Conservation (phyloP, 192 early-diverging fungal species). For the Thamnidium elegans region DNA sequence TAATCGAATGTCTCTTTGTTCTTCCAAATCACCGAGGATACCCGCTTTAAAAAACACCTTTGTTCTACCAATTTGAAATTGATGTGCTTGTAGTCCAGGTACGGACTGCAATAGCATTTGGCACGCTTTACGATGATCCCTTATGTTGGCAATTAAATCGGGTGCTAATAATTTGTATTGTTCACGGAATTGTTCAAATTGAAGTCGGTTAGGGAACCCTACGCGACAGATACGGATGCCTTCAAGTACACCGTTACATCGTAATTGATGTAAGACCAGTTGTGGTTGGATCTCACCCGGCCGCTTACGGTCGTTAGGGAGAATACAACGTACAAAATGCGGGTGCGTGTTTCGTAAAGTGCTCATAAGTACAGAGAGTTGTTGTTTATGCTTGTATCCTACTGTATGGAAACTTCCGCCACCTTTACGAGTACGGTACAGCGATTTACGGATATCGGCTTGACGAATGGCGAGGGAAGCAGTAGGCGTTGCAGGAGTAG, state of each 20-base stretch:
- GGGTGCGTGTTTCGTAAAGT: slow-evolving; percentile 87
- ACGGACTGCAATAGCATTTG: slow-evolving; percentile 68
- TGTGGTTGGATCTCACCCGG: slow-evolving; percentile 79
- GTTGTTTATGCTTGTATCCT: slow-evolving; percentile 91
- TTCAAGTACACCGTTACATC: slow-evolving; percentile 97
- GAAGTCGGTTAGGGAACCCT: slow-evolving; percentile 90
- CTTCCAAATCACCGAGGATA: slow-evolving; percentile 92
- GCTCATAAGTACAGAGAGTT: slow-evolving; percentile 82
- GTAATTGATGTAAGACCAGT: slow-evolving; percentile 87
- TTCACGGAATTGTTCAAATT: slow-evolving; percentile 89
- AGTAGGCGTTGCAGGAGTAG: slow-evolving; percentile 34
- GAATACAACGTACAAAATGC: slow-evolving; percentile 98
- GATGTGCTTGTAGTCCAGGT: slow-evolving; percentile 67
- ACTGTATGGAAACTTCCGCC: slow-evolving; percentile 89
- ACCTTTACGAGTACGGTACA: slow-evolving; percentile 59
- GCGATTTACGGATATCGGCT: not conserved
- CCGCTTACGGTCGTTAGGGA: slow-evolving; percentile 91
- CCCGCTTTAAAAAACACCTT: slow-evolving; percentile 98
- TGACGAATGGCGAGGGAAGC: not conserved
- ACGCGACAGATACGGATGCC: slow-evolving; percentile 95
- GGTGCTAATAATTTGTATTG: slow-evolving; percentile 92
- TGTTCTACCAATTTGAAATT: slow-evolving; percentile 85
- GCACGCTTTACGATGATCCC: slow-evolving; percentile 84
- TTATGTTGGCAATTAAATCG: slow-evolving; percentile 64
- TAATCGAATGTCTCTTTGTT: slow-evolving; percentile 81